Evolutionary conservation across 2,329 filamentous ascomycete species (phyloP).

Genomic region (Fusarium sp.): DNA sequence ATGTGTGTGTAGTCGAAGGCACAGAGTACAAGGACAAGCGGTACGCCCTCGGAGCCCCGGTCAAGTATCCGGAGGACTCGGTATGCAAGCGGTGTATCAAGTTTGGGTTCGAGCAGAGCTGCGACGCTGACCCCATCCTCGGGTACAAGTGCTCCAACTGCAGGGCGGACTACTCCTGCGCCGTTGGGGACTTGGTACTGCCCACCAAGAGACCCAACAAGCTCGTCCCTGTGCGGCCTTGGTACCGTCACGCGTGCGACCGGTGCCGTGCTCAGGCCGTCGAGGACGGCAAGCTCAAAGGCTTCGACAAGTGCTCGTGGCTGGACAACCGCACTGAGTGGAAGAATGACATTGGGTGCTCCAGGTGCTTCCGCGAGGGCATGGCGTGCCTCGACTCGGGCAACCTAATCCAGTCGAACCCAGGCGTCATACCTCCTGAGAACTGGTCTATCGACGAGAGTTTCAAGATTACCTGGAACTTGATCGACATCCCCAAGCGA

Average conservation of each 20-base stretch:
- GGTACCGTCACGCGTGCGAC: conserved; percentile 36
- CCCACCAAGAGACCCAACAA: conserved; percentile 9
- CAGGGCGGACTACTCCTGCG: background rate
- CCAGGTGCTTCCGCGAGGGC: conserved; percentile 6
- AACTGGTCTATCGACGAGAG: conserved; percentile 9
- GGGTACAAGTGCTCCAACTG: conserved; percentile 31
- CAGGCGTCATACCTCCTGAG: background rate
- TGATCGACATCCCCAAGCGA: background rate
- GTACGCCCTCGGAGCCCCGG: conserved; percentile 23
- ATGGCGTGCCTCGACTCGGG: conserved; percentile 14
- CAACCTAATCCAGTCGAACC: background rate
- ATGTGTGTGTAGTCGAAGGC: conserved; percentile 7
- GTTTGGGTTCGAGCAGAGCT: background rate
- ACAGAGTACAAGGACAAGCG: conserved; percentile 12
- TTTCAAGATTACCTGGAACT: conserved; percentile 14
- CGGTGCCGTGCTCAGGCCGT: conserved; percentile 13
- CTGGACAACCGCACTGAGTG: conserved; percentile 22
- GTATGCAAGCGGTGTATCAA: conserved; percentile 6
- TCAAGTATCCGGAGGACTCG: background rate
- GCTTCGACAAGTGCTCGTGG: conserved; percentile 21
- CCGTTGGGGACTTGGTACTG: background rate
- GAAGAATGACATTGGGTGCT: conserved; percentile 6
- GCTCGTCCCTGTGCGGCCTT: conserved; percentile 2
- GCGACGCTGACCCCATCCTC: conserved; percentile 30
- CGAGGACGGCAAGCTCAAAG: background rate